Evolutionary conservation across 257 asterid genomes (phyloP).

Genomic region (Gentiana dahurica): DNA sequence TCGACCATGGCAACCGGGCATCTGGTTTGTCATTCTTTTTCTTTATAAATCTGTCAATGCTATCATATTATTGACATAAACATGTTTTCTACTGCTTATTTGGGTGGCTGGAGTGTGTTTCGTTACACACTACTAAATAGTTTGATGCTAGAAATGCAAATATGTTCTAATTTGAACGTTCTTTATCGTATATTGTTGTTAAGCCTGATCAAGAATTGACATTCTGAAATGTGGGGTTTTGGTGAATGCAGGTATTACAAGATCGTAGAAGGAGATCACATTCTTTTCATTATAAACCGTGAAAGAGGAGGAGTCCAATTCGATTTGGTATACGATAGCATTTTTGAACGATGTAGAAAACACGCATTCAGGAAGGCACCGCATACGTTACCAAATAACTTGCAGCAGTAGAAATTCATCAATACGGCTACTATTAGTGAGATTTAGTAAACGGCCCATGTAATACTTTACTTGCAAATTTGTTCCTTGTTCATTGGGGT

Average conservation of each 20-base stretch:
- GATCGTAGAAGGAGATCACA: conserved; percentile 91
- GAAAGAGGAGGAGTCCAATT: conserved; percentile 92
- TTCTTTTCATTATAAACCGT: conserved; percentile 77
- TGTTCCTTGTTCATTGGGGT: too few relatives aligned
- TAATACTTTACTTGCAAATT: too few relatives aligned
- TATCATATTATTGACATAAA: neutral
- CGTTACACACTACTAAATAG: neutral
- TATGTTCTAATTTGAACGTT: too few relatives aligned
- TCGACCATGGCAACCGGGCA: conserved; percentile 84
- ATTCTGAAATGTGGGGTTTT: neutral
- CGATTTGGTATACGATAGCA: conserved; percentile 85
- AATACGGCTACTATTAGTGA: neutral
- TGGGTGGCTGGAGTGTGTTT: too few relatives aligned
- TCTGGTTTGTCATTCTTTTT: conserved; percentile 47
- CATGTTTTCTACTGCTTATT: neutral
- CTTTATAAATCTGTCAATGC: neutral
- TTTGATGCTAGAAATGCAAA: neutral
- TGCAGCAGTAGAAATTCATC: conserved; percentile 18
- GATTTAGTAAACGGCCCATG: too few relatives aligned
- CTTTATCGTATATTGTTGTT: too few relatives aligned
- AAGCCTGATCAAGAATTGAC: too few relatives aligned
- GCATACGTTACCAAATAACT: conserved; percentile 48
- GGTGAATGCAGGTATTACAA: conserved; percentile 67
- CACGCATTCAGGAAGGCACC: conserved; percentile 60
- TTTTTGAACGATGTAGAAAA: conserved; percentile 87